These are phyloP conservation scores for Candida gorgasii DNA, from an alignment of 805 yeast genomes.

Conservation along the genomic window DNA sequence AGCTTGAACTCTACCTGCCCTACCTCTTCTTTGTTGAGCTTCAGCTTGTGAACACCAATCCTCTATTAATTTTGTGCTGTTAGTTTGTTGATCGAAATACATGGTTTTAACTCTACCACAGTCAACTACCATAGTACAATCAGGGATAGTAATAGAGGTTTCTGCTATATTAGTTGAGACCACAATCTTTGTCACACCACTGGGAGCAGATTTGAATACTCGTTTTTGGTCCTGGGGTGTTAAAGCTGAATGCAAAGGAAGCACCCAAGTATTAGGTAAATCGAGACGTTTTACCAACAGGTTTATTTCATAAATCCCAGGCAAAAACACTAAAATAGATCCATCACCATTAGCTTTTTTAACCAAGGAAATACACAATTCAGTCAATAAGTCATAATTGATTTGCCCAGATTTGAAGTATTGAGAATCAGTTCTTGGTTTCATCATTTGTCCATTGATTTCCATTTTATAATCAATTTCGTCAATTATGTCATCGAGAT, in stretches of 20 bases:
- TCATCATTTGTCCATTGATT: constrained; percentile 41
- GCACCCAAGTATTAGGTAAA: constrained; percentile 21
- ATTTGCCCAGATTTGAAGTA: constrained; percentile 68
- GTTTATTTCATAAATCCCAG: constrained; percentile 88
- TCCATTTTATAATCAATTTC: constrained; percentile 57
- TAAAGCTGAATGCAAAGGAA: constrained; percentile 89
- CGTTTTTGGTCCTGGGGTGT: constrained; percentile 78
- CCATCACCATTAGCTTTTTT: constrained; percentile 43
- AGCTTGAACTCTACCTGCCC: constrained; percentile 92
- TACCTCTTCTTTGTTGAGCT: constrained; percentile 87
- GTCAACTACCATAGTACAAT: constrained; percentile 89
- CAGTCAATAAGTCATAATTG: constrained; percentile 70
- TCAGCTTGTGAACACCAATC: constrained; percentile 91
- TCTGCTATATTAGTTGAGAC: constrained; percentile 95
- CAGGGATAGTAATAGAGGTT: constrained; percentile 95
- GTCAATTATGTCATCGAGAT: constrained; percentile 64
- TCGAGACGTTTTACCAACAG: constrained; percentile 25
- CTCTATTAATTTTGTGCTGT: constrained; percentile 72
- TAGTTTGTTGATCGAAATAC: constrained; percentile 64
- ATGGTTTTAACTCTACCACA: constrained; percentile 82
- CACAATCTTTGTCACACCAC: constrained; percentile 69
- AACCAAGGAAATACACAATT: constrained; percentile 35
- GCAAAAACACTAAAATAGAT: constrained; percentile 80
- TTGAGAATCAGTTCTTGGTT: constrained; percentile 63
- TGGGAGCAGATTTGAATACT: constrained; percentile 62